These are phyloP conservation scores for Dispira simplex DNA, from an alignment of 192 early-diverging fungal genomes.

Conservation along the genomic window DNA sequence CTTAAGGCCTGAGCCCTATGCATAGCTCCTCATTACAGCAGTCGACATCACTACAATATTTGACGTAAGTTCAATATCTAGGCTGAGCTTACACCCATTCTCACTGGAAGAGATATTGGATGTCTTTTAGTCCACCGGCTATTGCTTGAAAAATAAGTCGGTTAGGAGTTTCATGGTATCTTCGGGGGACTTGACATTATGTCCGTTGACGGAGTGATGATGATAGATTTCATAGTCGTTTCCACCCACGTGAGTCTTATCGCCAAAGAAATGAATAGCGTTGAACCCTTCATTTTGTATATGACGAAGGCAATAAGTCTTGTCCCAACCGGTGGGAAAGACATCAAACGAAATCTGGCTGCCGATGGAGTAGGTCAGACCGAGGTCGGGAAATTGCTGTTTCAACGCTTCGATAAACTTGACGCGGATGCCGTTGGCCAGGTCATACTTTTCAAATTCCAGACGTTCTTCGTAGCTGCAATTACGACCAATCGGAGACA, in stretches of 20 bases:
- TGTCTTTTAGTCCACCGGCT: too few relatives aligned
- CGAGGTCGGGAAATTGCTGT: conserved; percentile 69
- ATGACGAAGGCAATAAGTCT: conserved; percentile 94
- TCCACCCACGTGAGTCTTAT: conserved; percentile 93
- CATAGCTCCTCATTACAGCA: too few relatives aligned
- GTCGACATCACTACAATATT: too few relatives aligned
- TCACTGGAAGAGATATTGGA: too few relatives aligned
- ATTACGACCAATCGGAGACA: conserved; percentile 93
- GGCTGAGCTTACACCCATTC: too few relatives aligned
- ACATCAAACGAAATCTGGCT: conserved; percentile 99
- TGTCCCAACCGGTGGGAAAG: conserved; percentile 98
- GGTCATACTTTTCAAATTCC: conserved; percentile 85
- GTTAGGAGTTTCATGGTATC: conserved; percentile 42
- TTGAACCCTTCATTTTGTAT: conserved; percentile 74
- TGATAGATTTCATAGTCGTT: conserved; percentile 97
- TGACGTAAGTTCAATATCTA: too few relatives aligned
- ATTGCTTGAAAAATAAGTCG: too few relatives aligned
- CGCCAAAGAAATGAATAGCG: conserved; percentile 95
- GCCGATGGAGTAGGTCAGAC: conserved; percentile 89
- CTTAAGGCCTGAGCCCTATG: too few relatives aligned
- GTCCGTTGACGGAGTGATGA: conserved; percentile 65
- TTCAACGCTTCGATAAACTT: conserved; percentile 74
- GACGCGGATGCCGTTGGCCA: conserved; percentile 64
- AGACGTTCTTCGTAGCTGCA: conserved; percentile 80
- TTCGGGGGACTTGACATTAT: conserved; percentile 65